These are phyloP conservation scores for Cytospora paraplurivora DNA, from an alignment of 2,329 filamentous ascomycete genomes.

Conservation along the genomic window DNA sequence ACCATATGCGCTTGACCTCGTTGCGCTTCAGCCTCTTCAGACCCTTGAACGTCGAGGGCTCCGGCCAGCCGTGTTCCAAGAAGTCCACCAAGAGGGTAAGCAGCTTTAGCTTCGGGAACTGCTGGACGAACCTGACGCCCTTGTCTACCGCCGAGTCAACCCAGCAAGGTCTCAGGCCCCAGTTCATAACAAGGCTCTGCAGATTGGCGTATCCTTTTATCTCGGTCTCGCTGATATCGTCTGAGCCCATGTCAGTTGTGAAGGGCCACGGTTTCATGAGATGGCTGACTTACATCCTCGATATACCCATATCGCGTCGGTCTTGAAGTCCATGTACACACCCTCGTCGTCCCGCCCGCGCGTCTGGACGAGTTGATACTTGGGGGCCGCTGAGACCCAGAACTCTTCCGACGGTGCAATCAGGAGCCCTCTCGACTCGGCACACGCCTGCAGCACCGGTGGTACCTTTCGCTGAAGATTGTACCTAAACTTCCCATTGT, in stretches of 20 bases:
- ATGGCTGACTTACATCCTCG: conserved; percentile 25
- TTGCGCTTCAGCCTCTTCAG: conserved; percentile 24
- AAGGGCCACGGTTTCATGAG: not conserved
- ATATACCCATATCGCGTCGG: conserved; percentile 28
- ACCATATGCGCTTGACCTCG: conserved; percentile 28
- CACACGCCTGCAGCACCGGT: conserved; percentile 27
- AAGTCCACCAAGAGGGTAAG: conserved; percentile 29
- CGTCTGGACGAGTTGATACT: conserved; percentile 22
- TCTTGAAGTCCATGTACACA: conserved; percentile 27
- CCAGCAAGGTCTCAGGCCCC: conserved; percentile 30
- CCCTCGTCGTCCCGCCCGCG: conserved; percentile 21
- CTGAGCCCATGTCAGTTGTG: conserved; percentile 9
- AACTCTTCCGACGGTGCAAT: conserved; percentile 1
- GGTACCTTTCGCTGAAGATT: conserved; percentile 23
- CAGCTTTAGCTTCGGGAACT: conserved; percentile 24
- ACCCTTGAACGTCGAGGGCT: conserved; percentile 18
- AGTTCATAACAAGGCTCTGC: conserved; percentile 30
- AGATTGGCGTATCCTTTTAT: conserved; percentile 19
- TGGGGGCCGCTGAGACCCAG: not conserved
- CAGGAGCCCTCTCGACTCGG: conserved; percentile 27
- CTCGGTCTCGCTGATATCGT: conserved; percentile 24
- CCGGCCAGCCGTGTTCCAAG: conserved; percentile 28
- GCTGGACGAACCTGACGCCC: conserved; percentile 24
- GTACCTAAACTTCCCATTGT: conserved; percentile 25
- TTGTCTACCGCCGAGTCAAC: conserved; percentile 27